phyloP scores from a whole-genome alignment of 225 moss, liverwort and hornwort species.

The Physcomitrium patens region DNA sequence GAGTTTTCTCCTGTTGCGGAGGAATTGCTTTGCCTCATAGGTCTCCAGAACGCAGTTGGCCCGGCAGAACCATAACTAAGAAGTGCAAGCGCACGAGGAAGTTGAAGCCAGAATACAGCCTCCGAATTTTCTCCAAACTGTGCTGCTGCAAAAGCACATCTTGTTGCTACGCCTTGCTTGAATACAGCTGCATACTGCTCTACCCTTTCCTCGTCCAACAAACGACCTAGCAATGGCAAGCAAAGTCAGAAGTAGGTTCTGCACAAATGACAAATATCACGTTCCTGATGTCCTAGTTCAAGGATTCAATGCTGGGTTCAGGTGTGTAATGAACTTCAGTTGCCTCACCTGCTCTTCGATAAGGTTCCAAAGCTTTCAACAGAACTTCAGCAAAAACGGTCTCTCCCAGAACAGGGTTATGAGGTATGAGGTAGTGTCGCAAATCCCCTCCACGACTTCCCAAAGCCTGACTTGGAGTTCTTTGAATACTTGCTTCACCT shows the following conservation, averaged over 20 bases:
- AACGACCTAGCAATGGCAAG: slow-evolving; percentile 68
- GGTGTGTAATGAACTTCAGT: slow-evolving; percentile 12
- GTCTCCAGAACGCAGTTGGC: slow-evolving; percentile 79
- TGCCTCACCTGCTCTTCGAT: slow-evolving; percentile 83
- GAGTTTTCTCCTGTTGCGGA: slow-evolving; percentile 20
- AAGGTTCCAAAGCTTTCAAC: slow-evolving; percentile 86
- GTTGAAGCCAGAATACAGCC: slow-evolving; percentile 95
- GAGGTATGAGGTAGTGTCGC: slow-evolving; percentile 80
- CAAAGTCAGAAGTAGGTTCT: slow-evolving; percentile 16
- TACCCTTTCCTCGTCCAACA: slow-evolving; percentile 86
- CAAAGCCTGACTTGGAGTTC: slow-evolving; percentile 32
- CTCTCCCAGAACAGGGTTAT: slow-evolving; percentile 82
- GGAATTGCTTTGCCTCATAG: slow-evolving; percentile 27
- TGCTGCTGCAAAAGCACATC: slow-evolving; percentile 96
- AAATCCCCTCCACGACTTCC: slow-evolving; percentile 71
- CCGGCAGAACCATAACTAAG: slow-evolving; percentile 89
- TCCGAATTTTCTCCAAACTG: slow-evolving; percentile 97
- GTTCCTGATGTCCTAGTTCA: slow-evolving; percentile 17
- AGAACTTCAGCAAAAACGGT: slow-evolving; percentile 88
- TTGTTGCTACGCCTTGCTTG: slow-evolving; percentile 83
- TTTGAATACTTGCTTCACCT: slow-evolving; percentile 38
- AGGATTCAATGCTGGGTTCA: neutral
- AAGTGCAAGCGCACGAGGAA: slow-evolving; percentile 87
- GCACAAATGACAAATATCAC: slow-evolving; percentile 6
- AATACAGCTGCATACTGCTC: slow-evolving; percentile 69